Evolutionary conservation across 2,329 filamentous ascomycete genomes (phyloP).

Genomic region (Aureobasidium sp.): DNA sequence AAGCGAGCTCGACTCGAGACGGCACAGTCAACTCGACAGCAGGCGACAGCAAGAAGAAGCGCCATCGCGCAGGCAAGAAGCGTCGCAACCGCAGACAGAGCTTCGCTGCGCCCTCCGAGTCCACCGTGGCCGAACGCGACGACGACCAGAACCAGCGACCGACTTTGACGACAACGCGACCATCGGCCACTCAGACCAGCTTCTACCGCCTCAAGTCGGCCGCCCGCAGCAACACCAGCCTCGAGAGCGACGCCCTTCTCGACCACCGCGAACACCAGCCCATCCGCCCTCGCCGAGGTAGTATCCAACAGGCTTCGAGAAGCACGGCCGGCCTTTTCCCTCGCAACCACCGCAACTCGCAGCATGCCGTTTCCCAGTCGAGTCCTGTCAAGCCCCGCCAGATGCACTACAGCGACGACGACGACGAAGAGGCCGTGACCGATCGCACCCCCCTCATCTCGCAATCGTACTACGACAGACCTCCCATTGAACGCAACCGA

Average conservation of each 20-base stretch:
- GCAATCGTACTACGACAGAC: slow-evolving; percentile 26
- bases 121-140: slow-evolving; percentile 40
- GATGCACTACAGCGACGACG: slow-evolving; percentile 29
- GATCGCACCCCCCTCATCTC: slow-evolving; percentile 50
- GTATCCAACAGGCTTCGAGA: slow-evolving; percentile 30
- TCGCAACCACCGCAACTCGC: slow-evolving; percentile 7
- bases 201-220: slow-evolving; percentile 45
- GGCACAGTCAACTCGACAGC: background rate
- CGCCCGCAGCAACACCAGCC: slow-evolving; percentile 71
- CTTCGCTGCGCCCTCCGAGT: slow-evolving; percentile 60
- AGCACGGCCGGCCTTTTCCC: slow-evolving; percentile 5
- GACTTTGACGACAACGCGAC: slow-evolving; percentile 31
- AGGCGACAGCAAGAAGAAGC: slow-evolving; percentile 51
- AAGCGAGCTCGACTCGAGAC: background rate
- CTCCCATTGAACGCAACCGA: slow-evolving; percentile 20
- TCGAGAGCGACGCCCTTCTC: slow-evolving; percentile 80
- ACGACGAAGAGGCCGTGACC: slow-evolving; percentile 34
- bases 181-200: slow-evolving; percentile 33
- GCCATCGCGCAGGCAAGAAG: slow-evolving; percentile 70
- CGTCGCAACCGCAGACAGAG: slow-evolving; percentile 69
- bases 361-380: slow-evolving; percentile 13
- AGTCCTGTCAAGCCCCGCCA: slow-evolving; percentile 13
- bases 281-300: slow-evolving; percentile 35
- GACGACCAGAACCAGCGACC: slow-evolving; percentile 38
- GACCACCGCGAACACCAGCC: slow-evolving; percentile 55